A percentile compares a stretch with the other conserved stretches of the same genome.
These are phyloP conservation scores for Closterium sp. DNA, from an alignment of 139 green algal species.

Conservation along the genomic window DNA sequence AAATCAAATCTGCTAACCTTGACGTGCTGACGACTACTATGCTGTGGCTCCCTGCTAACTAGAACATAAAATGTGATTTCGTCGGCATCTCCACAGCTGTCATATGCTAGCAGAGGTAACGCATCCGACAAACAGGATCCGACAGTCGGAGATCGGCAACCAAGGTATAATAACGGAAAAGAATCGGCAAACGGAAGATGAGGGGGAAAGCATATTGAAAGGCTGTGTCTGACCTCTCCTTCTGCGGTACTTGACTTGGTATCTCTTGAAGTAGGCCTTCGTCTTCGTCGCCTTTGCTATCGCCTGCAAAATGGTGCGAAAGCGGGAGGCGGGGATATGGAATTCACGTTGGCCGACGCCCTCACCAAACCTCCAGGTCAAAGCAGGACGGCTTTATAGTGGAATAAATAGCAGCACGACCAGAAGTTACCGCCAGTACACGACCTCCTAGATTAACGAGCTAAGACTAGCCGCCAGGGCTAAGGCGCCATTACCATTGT, in stretches of 20 bases:
- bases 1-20: not conserved
- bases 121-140: not conserved
- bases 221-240: slow-evolving; percentile 55
- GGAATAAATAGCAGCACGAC: not conserved
- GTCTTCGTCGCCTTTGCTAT: slow-evolving; percentile 81
- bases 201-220: slow-evolving; percentile 16
- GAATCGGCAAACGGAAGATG: not conserved
- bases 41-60: not conserved
- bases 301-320: slow-evolving; percentile 49
- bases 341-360: not conserved
- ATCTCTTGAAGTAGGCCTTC: slow-evolving; percentile 84
- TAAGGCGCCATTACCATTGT: not conserved
- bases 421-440: not conserved
- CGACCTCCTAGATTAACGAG: not conserved
- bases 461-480: not conserved
- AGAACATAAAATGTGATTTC: not conserved
- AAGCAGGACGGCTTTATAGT: not conserved
- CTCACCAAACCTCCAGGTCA: not conserved
- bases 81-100: not conserved
- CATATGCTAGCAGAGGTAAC: not conserved
- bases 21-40: too few species aligned
- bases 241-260: slow-evolving; percentile 90
- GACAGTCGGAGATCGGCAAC: not conserved
- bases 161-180: not conserved
- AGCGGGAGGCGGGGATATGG: not conserved